phyloP scores from a whole-genome alignment of 2,329 filamentous ascomycete species.

The Orbilia oligospora region DNA sequence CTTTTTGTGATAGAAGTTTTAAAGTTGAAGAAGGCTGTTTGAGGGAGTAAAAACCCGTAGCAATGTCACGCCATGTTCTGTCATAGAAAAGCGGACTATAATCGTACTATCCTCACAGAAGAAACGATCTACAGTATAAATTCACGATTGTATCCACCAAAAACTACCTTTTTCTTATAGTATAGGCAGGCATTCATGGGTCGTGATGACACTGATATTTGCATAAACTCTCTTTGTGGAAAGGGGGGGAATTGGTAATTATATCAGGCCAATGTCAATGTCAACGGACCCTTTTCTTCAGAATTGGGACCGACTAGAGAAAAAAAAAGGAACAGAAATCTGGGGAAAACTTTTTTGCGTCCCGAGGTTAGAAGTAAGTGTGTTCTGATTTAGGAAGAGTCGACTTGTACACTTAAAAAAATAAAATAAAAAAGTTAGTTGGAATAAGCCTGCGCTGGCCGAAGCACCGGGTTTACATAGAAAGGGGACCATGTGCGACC shows the following conservation, averaged over 20 bases:
- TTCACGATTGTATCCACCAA: neutral
- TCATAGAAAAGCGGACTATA: conserved; percentile 44
- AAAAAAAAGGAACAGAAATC: conserved; percentile 2
- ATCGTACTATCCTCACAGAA: conserved; percentile 40
- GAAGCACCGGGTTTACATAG: conserved; percentile 24
- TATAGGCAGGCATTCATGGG: conserved; percentile 16
- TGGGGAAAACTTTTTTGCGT: conserved; percentile 14
- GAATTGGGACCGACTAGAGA: too few relatives aligned
- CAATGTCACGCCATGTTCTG: conserved; percentile 51
- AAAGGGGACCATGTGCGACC: conserved; percentile 18
- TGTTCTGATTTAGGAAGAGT: conserved; percentile 22
- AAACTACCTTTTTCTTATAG: neutral
- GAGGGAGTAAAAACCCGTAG: conserved; percentile 16
- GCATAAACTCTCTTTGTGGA: conserved; percentile 13
- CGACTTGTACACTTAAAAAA: too few relatives aligned
- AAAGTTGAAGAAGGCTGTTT: too few relatives aligned
- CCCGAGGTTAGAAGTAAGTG: conserved; percentile 28
- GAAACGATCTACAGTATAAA: conserved; percentile 45
- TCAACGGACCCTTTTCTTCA: conserved; percentile 6
- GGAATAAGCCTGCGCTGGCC: conserved; percentile 25
- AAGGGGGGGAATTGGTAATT: neutral
- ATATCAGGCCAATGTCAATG: conserved; percentile 33
- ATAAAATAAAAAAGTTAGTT: too few relatives aligned
- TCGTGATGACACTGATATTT: conserved; percentile 21
- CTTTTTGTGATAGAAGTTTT: conserved; percentile 19